Evolutionary conservation across 768 basidiomycete genomes (phyloP).

Genomic region (Piloderma croceum): DNA sequence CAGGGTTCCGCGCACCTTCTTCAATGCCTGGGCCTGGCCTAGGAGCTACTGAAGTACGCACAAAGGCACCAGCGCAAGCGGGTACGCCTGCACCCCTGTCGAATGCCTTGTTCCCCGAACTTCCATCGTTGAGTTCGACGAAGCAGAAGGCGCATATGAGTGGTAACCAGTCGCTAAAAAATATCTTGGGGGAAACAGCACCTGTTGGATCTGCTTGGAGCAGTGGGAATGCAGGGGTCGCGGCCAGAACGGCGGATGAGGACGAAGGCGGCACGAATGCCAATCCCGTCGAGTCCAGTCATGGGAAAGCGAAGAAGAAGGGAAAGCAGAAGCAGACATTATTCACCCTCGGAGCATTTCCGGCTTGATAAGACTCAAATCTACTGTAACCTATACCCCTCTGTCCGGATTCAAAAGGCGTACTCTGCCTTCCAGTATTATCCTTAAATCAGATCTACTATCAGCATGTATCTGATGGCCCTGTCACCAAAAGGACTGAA

Average conservation of each 20-base stretch:
- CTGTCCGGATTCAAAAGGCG: no score
- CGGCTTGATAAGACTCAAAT: constrained; percentile 16
- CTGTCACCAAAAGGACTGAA: no score
- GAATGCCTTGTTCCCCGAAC: constrained; percentile 59
- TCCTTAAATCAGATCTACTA: no score
- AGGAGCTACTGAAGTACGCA: constrained; percentile 4
- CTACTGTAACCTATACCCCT: no score
- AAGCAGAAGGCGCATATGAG: constrained; percentile 43
- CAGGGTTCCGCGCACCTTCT: constrained; percentile 19
- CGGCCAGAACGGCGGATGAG: constrained; percentile 7
- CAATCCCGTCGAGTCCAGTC: constrained; percentile 9
- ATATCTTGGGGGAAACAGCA: constrained; percentile 46
- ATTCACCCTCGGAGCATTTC: constrained; percentile 58
- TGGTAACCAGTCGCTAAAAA: constrained; percentile 62
- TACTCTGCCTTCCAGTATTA: no score
- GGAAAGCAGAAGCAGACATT: constrained; percentile 82
- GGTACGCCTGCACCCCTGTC: constrained; percentile 45
- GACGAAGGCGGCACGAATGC: constrained; percentile 6
- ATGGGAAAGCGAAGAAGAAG: constrained; percentile 65
- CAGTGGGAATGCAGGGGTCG: not conserved
- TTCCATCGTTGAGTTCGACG: constrained; percentile 43
- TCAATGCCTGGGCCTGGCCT: constrained; percentile 16
- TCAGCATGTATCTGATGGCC: no score
- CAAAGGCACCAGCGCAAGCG: constrained; percentile 8
- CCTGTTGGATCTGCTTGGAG: constrained; percentile 22